These are phyloP conservation scores for Fusarium acutatum DNA, from an alignment of 2,329 filamentous ascomycete species.

Conservation along the genomic window DNA sequence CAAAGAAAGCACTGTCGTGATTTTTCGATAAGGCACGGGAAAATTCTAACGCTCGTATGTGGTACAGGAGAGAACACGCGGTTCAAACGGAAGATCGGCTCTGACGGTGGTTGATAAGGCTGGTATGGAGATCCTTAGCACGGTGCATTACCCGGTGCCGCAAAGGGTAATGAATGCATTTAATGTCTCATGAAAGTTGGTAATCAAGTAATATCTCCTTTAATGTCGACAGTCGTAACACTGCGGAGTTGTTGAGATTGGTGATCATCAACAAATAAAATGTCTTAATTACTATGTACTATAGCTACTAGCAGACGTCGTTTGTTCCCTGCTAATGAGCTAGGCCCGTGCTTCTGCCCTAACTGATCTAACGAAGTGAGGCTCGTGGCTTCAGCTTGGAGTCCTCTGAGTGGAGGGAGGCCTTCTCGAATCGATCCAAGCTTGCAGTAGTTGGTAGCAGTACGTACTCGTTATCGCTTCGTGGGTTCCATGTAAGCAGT, in stretches of 20 bases:
- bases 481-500: constrained; percentile 2
- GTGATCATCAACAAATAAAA: constrained; percentile 27
- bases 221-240: background rate
- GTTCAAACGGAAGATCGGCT: background rate
- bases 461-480: constrained; percentile 34
- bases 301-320: background rate
- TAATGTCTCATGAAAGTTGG: background rate
- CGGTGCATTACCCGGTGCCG: background rate
- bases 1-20: background rate
- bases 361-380: constrained; percentile 31
- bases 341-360: constrained; percentile 34
- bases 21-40: background rate
- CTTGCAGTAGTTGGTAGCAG: background rate
- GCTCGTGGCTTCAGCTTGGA: constrained; percentile 32
- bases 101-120: background rate
- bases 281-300: constrained; percentile 4
- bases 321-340: constrained; percentile 31
- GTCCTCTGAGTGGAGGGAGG: constrained; percentile 30
- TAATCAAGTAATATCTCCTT: constrained; percentile 11
- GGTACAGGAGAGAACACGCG: background rate
- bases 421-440: background rate
- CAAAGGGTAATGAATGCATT: constrained; percentile 2
- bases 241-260: constrained; percentile 28
- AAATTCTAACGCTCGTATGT: constrained; percentile 7
- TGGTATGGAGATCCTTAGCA: background rate